phyloP scores from a whole-genome alignment of 306 rosid species.

The Acacia acuminata region DNA sequence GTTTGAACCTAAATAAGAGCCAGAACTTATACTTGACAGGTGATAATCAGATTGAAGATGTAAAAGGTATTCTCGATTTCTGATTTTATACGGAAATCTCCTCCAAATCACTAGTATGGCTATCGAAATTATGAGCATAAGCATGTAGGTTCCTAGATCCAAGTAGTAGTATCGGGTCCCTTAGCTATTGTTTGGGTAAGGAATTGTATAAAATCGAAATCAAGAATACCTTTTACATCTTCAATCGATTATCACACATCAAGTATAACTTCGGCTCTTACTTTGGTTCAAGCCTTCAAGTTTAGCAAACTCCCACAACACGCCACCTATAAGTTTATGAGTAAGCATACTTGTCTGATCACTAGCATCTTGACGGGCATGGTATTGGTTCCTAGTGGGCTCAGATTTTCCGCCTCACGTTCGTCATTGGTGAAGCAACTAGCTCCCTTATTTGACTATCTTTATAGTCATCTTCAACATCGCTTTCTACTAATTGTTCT shows the following conservation, averaged over 20 bases:
- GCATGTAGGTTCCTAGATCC: too few species aligned
- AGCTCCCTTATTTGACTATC: conserved; percentile 27
- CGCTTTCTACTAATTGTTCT: conserved; percentile 67
- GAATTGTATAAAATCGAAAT: conserved; percentile 8
- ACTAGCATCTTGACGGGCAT: conserved; percentile 64
- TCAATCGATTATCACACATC: conserved; percentile 31
- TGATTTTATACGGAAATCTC: too few species aligned
- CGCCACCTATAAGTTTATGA: conserved; percentile 59
- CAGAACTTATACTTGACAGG: conserved; percentile 40
- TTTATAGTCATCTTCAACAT: conserved; percentile 18
- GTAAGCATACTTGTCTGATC: conserved; percentile 77
- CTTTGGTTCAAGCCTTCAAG: conserved; percentile 46
- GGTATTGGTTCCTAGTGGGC: conserved; percentile 38
- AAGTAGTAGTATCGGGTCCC: too few species aligned
- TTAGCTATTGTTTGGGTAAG: too few species aligned
- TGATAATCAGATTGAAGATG: conserved; percentile 38
- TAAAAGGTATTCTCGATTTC: conserved; percentile 49
- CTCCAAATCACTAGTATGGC: too few species aligned
- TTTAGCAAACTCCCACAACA: conserved; percentile 56
- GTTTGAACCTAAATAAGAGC: conserved; percentile 40
- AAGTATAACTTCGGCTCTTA: conserved; percentile 40
- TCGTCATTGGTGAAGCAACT: conserved; percentile 13
- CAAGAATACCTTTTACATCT: conserved; percentile 45
- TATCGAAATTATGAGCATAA: too few species aligned
- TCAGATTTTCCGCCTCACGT: conserved; percentile 19